These are phyloP conservation scores for Phaeosphaeria sp. DNA, from an alignment of 2,329 filamentous ascomycete species.

Conservation along the genomic window DNA sequence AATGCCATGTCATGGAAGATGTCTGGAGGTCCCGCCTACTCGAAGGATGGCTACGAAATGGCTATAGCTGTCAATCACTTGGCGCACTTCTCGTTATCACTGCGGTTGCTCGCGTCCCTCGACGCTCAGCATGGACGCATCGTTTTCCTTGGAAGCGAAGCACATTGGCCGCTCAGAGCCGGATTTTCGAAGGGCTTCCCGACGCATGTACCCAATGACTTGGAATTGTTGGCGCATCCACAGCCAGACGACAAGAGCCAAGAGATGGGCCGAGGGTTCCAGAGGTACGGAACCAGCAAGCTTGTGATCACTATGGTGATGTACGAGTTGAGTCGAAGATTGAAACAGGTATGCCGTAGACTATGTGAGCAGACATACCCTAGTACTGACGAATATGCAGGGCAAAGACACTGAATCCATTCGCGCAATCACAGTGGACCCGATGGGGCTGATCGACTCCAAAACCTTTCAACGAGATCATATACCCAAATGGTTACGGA, in stretches of 20 bases:
- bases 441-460: constrained; percentile 46
- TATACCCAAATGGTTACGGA: constrained; percentile 32
- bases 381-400: constrained; percentile 14
- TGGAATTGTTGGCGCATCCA: constrained; percentile 49
- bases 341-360: constrained; percentile 33
- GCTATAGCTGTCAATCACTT: constrained; percentile 26
- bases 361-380: neutral
- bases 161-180: constrained; percentile 49
- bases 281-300: constrained; percentile 55
- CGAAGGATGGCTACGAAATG: constrained; percentile 25
- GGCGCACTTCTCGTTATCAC: constrained; percentile 21
- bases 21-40: constrained; percentile 10
- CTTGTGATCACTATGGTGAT: constrained; percentile 51
- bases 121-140: constrained; percentile 22
- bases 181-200: constrained; percentile 45
- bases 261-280: constrained; percentile 50
- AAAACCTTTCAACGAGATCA: constrained; percentile 44
- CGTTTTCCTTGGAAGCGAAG: constrained; percentile 35
- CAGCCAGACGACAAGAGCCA: constrained; percentile 36
- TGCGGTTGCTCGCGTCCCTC: constrained; percentile 20
- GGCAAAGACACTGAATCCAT: constrained; percentile 33
- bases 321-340: constrained; percentile 49
- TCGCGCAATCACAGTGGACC: constrained; percentile 43
- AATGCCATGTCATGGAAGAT: constrained; percentile 32
- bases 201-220: constrained; percentile 39